Conservation (phyloP, 1,139 yeast species). For the Taphrina wiesneri region DNA sequence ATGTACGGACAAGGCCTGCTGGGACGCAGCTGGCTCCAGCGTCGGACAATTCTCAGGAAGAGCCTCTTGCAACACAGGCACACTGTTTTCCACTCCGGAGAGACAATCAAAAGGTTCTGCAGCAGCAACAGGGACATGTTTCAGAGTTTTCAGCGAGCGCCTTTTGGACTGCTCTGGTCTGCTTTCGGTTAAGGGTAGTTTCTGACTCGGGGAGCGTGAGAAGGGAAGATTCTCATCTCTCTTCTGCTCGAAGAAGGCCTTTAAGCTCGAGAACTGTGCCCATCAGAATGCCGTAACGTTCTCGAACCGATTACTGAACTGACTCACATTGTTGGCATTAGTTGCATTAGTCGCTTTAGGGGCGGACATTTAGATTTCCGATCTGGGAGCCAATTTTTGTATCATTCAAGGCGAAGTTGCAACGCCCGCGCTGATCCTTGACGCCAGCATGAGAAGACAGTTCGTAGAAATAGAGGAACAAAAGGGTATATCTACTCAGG, state of each 20-base stretch:
- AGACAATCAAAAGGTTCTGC: background rate
- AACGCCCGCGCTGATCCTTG: too few species aligned
- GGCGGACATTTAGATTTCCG: too few species aligned
- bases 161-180: background rate
- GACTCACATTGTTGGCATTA: background rate
- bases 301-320: background rate
- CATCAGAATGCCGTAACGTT: background rate
- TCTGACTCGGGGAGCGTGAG: background rate
- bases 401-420: too few species aligned
- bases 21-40: too few species aligned
- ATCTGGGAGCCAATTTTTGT: too few species aligned
- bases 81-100: background rate
- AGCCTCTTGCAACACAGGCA: too few species aligned
- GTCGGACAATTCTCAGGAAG: too few species aligned
- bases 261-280: background rate
- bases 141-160: background rate
- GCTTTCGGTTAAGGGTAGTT: background rate
- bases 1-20: too few species aligned
- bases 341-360: background rate
- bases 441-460: too few species aligned
- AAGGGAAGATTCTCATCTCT: background rate
- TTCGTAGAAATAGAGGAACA: too few species aligned
- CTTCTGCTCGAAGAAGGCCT: slow-evolving; percentile 12
- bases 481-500: too few species aligned
- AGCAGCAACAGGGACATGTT: background rate